phyloP scores from a whole-genome alignment of 2,329 filamentous ascomycete species.

The Stagonosporopsis tanaceti region DNA sequence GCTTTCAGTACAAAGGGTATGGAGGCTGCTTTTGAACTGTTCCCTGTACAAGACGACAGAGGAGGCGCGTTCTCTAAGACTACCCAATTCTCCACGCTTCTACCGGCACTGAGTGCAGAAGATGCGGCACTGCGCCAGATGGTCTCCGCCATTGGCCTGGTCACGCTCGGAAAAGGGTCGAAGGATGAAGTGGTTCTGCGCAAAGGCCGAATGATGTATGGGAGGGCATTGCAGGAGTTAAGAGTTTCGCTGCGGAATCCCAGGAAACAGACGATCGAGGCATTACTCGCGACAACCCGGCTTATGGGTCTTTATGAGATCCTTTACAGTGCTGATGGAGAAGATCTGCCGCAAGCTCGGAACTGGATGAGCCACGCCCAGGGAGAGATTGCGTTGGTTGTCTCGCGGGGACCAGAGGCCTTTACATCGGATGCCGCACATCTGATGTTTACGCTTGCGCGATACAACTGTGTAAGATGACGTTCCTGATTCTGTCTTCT shows the following conservation, averaged over 20 bases:
- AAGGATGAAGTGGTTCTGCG: conserved; percentile 26
- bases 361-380: conserved; percentile 42
- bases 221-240: conserved; percentile 35
- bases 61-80: conserved; percentile 1
- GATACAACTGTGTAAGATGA: conserved; percentile 19
- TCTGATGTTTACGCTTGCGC: conserved; percentile 33
- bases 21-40: conserved; percentile 33
- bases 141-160: conserved; percentile 35
- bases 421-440: conserved; percentile 29
- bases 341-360: conserved; percentile 29
- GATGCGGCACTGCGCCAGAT: conserved; percentile 38
- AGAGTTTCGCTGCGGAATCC: conserved; percentile 29
- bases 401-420: conserved; percentile 29
- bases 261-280: conserved; percentile 27
- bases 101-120: conserved; percentile 29
- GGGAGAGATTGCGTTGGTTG: conserved; percentile 37
- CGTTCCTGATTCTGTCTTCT: background rate
- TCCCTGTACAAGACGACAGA: conserved; percentile 22
- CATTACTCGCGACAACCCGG: conserved; percentile 37
- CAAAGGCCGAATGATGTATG: conserved; percentile 37
- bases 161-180: conserved; percentile 30
- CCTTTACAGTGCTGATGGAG: conserved; percentile 36
- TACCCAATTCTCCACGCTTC: conserved; percentile 23
- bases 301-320: conserved; percentile 27
- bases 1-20: conserved; percentile 35